Base-by-base conservation (phyloP, 2,329 filamentous ascomycete species). In the Pseudomassariella vexata region DNA sequence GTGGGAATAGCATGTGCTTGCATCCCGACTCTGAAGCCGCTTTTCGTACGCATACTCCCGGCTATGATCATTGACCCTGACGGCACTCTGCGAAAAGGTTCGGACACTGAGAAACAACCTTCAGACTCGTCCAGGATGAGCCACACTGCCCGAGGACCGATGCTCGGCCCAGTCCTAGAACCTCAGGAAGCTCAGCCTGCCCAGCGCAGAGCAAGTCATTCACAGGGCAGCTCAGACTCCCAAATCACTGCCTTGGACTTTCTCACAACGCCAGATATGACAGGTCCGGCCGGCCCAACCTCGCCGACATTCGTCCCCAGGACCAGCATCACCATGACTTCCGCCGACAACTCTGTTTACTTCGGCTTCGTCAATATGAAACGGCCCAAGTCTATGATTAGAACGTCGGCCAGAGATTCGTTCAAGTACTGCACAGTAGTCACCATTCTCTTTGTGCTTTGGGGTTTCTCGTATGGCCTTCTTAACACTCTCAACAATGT, bases 391-490 rank as follows among this genome's bases (percentile, higher is more conserved):
- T 83, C 78, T 49, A 79, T 88, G 65, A 72, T 86, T 6, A 66
- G 76, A 15, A 74, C 77, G 35, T 76, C 73, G 2, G 68, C 67
- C 2, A 53, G 59, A 9, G 82, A 88, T 40, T 84, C 81, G 0
- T 62, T 84, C 43, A 82, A 79, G 41, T 85, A 86, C 41, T 80
- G 84, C 48, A 69, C 73, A 11, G 66, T 86, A 41, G 86, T 94
- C 15, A 85, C 84, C 1, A 72, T 89, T 6, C 65, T 95, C 0
- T 94, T 95, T 59, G 79, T 94, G 42, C 64, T 95, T 3, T 94
- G 87, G 88, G 89, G 89, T 0, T 82, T 95, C 36, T 88, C 87
- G 0, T 95, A 95, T 46, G 89, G 89, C 1, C 70, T 95, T 2
- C 66, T 95, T 5, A 87, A 92, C 48, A 82, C 81, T 0, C 70